Conservation (phyloP, 2,329 filamentous ascomycete species). For the Trichoderma pleuroti region DNA sequence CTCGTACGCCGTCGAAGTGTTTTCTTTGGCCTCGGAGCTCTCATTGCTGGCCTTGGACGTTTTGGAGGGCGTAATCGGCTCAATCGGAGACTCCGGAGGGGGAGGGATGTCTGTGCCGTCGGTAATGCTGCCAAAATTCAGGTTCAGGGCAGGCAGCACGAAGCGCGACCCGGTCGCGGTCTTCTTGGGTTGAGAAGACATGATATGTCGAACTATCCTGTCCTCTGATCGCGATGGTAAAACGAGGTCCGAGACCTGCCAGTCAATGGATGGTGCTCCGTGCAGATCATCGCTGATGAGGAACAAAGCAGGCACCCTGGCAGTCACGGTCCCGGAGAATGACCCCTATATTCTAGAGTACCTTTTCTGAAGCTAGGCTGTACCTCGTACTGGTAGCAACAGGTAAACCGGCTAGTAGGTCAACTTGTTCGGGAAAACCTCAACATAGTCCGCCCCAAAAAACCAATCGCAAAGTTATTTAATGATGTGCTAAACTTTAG, state of each 20-base stretch:
- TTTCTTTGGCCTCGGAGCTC: slow-evolving; percentile 17
- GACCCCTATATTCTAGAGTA: slow-evolving; percentile 14
- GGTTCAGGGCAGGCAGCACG: slow-evolving; percentile 51
- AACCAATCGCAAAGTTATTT: neutral
- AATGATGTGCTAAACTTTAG: neutral
- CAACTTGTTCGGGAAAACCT: neutral
- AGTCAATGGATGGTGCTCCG: slow-evolving; percentile 1
- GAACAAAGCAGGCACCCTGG: slow-evolving; percentile 12
- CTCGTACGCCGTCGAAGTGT: slow-evolving; percentile 37
- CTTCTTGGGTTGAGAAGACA: slow-evolving; percentile 34
- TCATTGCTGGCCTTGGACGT: slow-evolving; percentile 28
- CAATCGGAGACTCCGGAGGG: slow-evolving; percentile 52
- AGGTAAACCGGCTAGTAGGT: neutral
- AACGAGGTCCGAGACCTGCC: slow-evolving; percentile 10
- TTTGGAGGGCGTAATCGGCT: slow-evolving; percentile 45
- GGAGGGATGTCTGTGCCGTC: slow-evolving; percentile 60
- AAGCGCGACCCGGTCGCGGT: slow-evolving; percentile 40
- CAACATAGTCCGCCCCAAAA: neutral
- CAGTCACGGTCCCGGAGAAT: slow-evolving; percentile 8
- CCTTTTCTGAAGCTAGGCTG: slow-evolving; percentile 6
- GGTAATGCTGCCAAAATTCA: slow-evolving; percentile 57
- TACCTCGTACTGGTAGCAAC: slow-evolving; percentile 10
- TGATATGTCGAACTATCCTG: slow-evolving; percentile 20
- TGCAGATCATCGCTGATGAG: slow-evolving; percentile 14
- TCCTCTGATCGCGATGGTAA: neutral